Conservation (phyloP, 441 rosid genomes). For the Dalechampia spathulata region DNA sequence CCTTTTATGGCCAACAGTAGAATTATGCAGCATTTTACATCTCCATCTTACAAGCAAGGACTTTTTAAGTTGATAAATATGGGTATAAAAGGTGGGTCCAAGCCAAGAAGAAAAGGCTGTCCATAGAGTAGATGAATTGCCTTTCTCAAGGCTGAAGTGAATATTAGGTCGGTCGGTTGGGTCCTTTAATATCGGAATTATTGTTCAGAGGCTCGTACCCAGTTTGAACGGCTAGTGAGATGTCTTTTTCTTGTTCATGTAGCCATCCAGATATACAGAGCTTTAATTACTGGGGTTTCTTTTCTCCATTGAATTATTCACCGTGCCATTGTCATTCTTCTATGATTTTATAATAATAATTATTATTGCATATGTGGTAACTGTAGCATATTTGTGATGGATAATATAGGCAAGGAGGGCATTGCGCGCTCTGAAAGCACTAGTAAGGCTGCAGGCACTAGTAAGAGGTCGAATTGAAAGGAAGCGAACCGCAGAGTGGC, state of each 20-base stretch:
- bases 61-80: neutral
- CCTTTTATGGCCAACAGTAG: no score
- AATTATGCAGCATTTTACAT: neutral
- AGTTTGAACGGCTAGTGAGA: slow-evolving; percentile 29
- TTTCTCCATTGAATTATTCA: no score
- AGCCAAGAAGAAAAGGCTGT: slow-evolving; percentile 8
- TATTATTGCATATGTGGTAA: no score
- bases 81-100: slow-evolving; percentile 25
- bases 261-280: no score
- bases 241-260: slow-evolving; percentile 39
- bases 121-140: slow-evolving; percentile 20
- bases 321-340: no score
- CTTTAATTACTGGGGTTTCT: no score
- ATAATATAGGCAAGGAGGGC: slow-evolving; percentile 97
- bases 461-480: slow-evolving; percentile 91
- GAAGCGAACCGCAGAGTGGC: slow-evolving; percentile 51
- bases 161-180: slow-evolving; percentile 15
- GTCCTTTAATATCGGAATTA: slow-evolving; percentile 11
- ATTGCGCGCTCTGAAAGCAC: slow-evolving; percentile 74
- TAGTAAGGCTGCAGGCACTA: slow-evolving; percentile 87
- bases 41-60: neutral
- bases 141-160: slow-evolving; percentile 20
- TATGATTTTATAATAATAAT: no score
- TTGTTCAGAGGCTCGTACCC: slow-evolving; percentile 10
- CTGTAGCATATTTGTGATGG: no score